Evolutionary conservation across 441 rosid species (phyloP).

Genomic region (Adansonia madagascariensis): DNA sequence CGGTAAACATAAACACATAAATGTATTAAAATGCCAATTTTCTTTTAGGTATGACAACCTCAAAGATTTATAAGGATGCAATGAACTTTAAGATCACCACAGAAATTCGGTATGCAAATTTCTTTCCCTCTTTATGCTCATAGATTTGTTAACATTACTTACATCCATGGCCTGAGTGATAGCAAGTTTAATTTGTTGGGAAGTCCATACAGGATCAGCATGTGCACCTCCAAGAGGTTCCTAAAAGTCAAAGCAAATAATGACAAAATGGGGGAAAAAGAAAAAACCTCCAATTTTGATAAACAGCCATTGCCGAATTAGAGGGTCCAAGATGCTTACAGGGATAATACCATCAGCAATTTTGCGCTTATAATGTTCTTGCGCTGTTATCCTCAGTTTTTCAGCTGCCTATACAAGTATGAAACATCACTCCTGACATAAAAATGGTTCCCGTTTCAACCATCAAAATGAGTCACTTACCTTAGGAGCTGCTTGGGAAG

Average conservation of each 20-base stretch:
- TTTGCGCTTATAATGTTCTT: conserved; percentile 64
- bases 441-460: conserved; percentile 3
- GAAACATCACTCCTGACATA: conserved; percentile 19
- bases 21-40: not conserved
- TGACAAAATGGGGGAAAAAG: not conserved
- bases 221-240: conserved; percentile 98
- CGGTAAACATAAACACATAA: not conserved
- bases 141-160: conserved; percentile 32
- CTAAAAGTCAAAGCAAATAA: conserved; percentile 36
- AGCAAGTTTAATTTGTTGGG: conserved; percentile 71
- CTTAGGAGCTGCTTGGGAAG: conserved; percentile 83
- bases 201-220: conserved; percentile 79
- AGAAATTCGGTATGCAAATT: not conserved
- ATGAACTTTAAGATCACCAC: not conserved
- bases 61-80: not conserved
- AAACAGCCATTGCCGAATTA: not conserved
- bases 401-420: conserved; percentile 76
- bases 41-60: not conserved
- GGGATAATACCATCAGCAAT: conserved; percentile 88
- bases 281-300: not conserved
- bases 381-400: conserved; percentile 80
- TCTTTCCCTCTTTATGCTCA: not conserved
- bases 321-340: conserved; percentile 44
- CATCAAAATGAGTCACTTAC: conserved; percentile 34
- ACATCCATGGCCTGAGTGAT: conserved; percentile 73